phyloP scores from a whole-genome alignment of 192 early-diverging fungal species.

The Linnemannia zychae region DNA sequence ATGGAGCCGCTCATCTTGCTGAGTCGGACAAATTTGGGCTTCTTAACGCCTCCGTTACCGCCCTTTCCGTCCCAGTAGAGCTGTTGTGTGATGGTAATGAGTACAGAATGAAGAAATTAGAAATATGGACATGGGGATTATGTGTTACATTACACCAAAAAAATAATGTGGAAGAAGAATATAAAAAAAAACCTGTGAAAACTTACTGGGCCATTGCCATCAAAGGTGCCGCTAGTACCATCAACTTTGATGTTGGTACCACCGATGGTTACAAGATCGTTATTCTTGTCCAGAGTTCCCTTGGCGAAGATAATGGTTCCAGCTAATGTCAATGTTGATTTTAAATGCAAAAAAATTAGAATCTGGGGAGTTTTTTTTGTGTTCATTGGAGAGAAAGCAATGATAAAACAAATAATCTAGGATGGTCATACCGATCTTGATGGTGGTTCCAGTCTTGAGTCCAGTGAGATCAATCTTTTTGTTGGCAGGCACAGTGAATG shows the following conservation, averaged over 20 bases:
- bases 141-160: neutral
- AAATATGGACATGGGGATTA: neutral
- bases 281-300: conserved; percentile 21
- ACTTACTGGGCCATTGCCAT: conserved; percentile 59
- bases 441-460: conserved; percentile 55
- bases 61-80: conserved; percentile 64
- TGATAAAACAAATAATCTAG: neutral
- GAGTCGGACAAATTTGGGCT: conserved; percentile 57
- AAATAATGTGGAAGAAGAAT: conserved; percentile 14
- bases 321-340: conserved; percentile 21
- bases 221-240: conserved; percentile 43
- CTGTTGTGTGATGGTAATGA: conserved; percentile 6
- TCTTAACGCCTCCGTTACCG: conserved; percentile 55
- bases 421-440: conserved; percentile 38
- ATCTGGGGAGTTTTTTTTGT: no score
- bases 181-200: neutral
- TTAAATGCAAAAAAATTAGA: conserved; percentile 10
- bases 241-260: conserved; percentile 54
- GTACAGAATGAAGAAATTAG: neutral
- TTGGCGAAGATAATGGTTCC: conserved; percentile 56
- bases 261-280: conserved; percentile 51
- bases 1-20: conserved; percentile 41
- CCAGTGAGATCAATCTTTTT: conserved; percentile 50
- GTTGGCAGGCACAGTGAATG: conserved; percentile 59
- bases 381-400: conserved; percentile 7